Conservation (phyloP, 1,284 basidiomycete genomes). For the Puccinia coronata region DNA sequence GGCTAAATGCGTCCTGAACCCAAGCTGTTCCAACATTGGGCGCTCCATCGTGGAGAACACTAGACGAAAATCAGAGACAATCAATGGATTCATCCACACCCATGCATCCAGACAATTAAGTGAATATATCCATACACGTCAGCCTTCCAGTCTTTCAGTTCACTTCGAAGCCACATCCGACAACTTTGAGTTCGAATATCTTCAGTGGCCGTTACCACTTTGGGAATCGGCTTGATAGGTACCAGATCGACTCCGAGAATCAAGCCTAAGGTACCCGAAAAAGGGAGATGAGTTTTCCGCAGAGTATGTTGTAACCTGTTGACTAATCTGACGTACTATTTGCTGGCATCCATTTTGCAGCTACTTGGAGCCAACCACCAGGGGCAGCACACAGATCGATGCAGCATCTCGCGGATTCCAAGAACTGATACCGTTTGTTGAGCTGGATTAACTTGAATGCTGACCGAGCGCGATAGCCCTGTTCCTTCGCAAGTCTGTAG, state of each 20-base stretch:
- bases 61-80: slow-evolving; percentile 31
- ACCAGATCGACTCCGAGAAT: slow-evolving; percentile 84
- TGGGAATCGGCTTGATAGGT: slow-evolving; percentile 92
- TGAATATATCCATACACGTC: slow-evolving; percentile 66
- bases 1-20: slow-evolving; percentile 98
- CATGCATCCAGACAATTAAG: not conserved
- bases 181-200: slow-evolving; percentile 95
- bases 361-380: slow-evolving; percentile 98
- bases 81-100: not conserved
- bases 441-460: slow-evolving; percentile 99
- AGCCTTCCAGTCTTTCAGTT: slow-evolving; percentile 99
- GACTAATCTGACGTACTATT: slow-evolving; percentile 75
- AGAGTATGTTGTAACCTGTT: slow-evolving; percentile 55
- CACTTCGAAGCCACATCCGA: slow-evolving; percentile 78
- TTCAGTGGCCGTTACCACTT: slow-evolving; percentile 85
- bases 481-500: slow-evolving; percentile 69
- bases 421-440: slow-evolving; percentile 94
- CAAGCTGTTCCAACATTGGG: slow-evolving; percentile 99
- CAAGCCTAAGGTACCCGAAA: slow-evolving; percentile 48
- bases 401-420: slow-evolving; percentile 86
- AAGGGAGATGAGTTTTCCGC: slow-evolving; percentile 25
- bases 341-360: slow-evolving; percentile 95
- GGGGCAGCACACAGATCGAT: slow-evolving; percentile 99
- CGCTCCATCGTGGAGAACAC: slow-evolving; percentile 97
- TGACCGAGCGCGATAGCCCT: slow-evolving; percentile 98